Evolutionary conservation across 108 stramenopile species (phyloP), one percentile per base, ranked within the genome.

Genomic region (Pseudonitzschia multiseries): DNA sequence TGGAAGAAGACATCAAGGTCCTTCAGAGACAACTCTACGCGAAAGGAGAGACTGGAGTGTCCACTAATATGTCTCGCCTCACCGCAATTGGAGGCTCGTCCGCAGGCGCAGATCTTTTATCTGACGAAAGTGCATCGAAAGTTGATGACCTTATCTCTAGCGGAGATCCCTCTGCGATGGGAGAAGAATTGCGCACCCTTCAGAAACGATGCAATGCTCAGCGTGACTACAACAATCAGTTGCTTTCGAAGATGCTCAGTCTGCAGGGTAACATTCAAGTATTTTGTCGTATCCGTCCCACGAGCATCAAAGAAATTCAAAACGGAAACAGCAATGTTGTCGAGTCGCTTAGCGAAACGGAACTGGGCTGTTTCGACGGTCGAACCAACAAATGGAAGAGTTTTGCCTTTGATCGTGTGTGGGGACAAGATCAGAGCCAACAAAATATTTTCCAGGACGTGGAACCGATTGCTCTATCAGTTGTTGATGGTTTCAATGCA

Each of bases 401-500:
- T 10, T 97, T 85, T 73, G 90, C 82, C 0, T 97, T 94, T 66
- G 96, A 97, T 68, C 89, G 96, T 79, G 99, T 99, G 22, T 99
- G 98, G 89, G 97, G 95, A 63, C 91, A 88, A 0, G 92, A 96
- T 74, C 84, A 91, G 54, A 71, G 75, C 8, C 97, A 99, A 80
- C 82, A 83, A 57, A 84, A 83, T 66, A 84, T 99, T 20, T 99
- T 97, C 79, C 93, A 90, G 65, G 97, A 99, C 70, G 96, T 99
- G 5, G 92, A 95, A 48, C 96, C 93, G 3, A 81, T 99, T 69
- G 97, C 96, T 1, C 79, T 96, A 41, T 90, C 87, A 74, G 98
- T 97, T 3, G 87, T 98, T 66, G 97, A 99, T 81, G 99, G 99
- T 48, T 99, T 89, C 86, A 98, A 98, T 78, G 96, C 96, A 15